Evolutionary conservation across 164 flowering plant species (phyloP), one percentile per base, ranked within the genome.

Genomic region (Cinnamomum chago): DNA sequence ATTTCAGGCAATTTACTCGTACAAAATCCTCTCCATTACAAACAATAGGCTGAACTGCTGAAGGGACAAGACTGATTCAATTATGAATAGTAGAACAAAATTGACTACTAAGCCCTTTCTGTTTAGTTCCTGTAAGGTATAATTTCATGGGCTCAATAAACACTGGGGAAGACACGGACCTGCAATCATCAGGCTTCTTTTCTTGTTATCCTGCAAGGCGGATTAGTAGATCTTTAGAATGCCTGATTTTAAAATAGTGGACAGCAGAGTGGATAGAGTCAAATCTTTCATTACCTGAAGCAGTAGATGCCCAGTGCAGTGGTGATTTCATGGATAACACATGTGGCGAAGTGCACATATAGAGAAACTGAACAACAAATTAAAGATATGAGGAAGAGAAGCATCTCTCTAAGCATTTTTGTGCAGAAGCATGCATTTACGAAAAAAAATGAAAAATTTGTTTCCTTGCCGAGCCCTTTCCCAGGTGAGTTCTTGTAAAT

Each of bases 321-420:
- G 11, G 98, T 96, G 73, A 96, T 94, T 82, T 96, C 98, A 71
- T 91, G 90, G 71, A 90, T 79, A 74, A 96, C 97, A 35, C 97
- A 88, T 2, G 90, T 94, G 25, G 94, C 98, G 75, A 96, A 94
- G 78, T 94, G 90, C 82, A 96, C 74, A 82, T 96, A 96, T 23
- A 96, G 90, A 7, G 80, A 75, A 71, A 40, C 98, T 95, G 83
- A 20, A 40, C 20, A 58, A 65, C 62, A 83, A 70, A 76, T 75
- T 22, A 72, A 77, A 81, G 30, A 62, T 51, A 65, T 33, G 65
- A 77, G 76, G 47, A 58, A 40, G 47, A 9, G 47, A 4, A 30
- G 35, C 35, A 30, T 30, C 47, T 40, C 47, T 40, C 47, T 40
- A 40, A 40, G 2, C 47, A 5, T 40, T 40, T 7, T 40, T 40